Percentiles rank a stretch among this genome's conserved stretches.
Evolutionary conservation across 352 stramenopile species (phyloP).

Genomic region (Phytophthora litchii): DNA sequence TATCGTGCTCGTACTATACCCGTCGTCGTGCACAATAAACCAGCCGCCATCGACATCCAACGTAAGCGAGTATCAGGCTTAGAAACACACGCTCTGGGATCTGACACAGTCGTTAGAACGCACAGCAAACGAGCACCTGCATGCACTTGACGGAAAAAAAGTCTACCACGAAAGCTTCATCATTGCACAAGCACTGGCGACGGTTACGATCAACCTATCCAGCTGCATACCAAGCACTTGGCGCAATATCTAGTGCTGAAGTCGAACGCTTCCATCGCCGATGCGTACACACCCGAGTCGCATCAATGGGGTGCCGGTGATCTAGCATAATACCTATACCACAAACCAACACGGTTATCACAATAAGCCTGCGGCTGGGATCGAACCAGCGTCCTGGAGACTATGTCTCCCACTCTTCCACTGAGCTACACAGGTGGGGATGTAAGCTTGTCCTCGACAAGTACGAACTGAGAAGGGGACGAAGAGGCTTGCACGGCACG

Average conservation of each 20-base stretch:
- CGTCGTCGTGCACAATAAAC: not conserved
- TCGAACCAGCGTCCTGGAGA: not conserved
- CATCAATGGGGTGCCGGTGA: not conserved
- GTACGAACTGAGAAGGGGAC: no score
- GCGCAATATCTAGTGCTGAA: no score
- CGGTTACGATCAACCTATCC: no score
- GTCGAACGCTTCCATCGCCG: no score
- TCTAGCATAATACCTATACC: not conserved
- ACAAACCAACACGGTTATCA: not conserved
- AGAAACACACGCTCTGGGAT: not conserved
- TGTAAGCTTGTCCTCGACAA: no score
- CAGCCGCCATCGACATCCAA: not conserved
- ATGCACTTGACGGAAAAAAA: no score
- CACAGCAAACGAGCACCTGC: no score
- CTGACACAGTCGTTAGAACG: not conserved
- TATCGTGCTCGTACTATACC: conserved; percentile 1
- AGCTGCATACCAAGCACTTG: no score
- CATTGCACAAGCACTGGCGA: no score
- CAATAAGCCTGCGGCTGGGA: not conserved
- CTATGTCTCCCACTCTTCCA: not conserved
- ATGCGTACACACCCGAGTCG: not conserved
- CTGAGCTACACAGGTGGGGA: not conserved
- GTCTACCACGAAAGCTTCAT: no score
- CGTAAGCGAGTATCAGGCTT: not conserved
- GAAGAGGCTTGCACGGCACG: no score